These are phyloP conservation scores for Balansia obtecta DNA, from an alignment of 2,329 filamentous ascomycete genomes.

Conservation along the genomic window DNA sequence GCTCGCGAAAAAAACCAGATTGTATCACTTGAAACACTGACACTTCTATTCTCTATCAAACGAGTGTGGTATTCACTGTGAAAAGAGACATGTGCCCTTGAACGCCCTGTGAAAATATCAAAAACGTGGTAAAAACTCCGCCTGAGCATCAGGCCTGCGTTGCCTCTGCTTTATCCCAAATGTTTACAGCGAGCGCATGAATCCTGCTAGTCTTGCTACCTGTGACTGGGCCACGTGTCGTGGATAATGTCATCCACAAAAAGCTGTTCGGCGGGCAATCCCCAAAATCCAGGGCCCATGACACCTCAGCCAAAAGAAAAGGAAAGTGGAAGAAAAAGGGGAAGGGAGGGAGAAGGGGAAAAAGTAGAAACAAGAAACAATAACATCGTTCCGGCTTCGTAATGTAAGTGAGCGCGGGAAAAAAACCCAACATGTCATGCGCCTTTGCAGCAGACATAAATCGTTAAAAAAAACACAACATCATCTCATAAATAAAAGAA, in stretches of 20 bases:
- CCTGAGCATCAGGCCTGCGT: neutral
- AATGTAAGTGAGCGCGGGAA: neutral
- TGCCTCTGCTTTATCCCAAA: neutral
- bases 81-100: neutral
- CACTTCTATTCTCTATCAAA: conserved; percentile 8
- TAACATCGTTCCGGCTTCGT: neutral
- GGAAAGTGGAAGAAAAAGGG: neutral
- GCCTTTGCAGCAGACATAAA: neutral
- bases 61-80: conserved; percentile 2
- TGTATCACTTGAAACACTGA: neutral
- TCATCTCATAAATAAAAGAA: neutral
- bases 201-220: neutral
- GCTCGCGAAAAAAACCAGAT: neutral
- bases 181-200: neutral
- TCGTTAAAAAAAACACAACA: conserved; percentile 4
- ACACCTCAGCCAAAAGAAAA: neutral
- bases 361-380: neutral
- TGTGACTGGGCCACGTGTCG: neutral
- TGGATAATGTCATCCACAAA: neutral
- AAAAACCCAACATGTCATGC: neutral
- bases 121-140: neutral
- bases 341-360: neutral
- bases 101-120: conserved; percentile 1
- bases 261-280: neutral
- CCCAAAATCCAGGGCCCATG: conserved; percentile 4